Conservation (phyloP, 2,329 filamentous ascomycete genomes). For the Ophiocordyceps robertsii region DNA sequence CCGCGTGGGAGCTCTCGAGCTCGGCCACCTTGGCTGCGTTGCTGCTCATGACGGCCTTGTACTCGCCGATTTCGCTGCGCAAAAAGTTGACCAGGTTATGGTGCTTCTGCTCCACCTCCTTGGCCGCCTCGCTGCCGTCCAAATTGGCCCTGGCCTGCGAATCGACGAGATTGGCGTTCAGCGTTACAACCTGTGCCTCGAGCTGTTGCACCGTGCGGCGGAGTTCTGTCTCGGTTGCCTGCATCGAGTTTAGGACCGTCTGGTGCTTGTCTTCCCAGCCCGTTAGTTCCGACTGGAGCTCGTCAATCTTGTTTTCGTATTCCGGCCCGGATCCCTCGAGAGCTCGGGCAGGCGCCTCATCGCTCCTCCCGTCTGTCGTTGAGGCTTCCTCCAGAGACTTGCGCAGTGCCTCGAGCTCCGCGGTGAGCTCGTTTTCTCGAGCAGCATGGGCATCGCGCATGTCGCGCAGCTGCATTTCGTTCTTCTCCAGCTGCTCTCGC, state of each 20-base stretch:
- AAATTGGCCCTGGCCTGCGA: constrained; percentile 26
- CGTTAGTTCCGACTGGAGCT: constrained; percentile 58
- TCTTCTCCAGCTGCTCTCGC: constrained; percentile 77
- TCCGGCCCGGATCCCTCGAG: constrained; percentile 18
- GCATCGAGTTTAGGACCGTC: constrained; percentile 54
- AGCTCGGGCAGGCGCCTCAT: constrained; percentile 14
- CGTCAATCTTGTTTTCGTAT: constrained; percentile 45
- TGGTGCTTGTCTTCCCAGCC: constrained; percentile 69
- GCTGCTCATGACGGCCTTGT: constrained; percentile 58
- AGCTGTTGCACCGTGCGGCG: constrained; percentile 60
- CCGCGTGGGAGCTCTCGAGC: constrained; percentile 58
- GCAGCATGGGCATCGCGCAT: constrained; percentile 60
- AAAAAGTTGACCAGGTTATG: constrained; percentile 47
- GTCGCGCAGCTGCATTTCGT: constrained; percentile 63
- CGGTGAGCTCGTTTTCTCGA: constrained; percentile 61
- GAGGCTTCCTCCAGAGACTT: constrained; percentile 29
- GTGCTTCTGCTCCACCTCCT: constrained; percentile 39
- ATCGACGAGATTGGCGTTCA: constrained; percentile 35
- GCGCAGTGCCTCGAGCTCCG: constrained; percentile 58
- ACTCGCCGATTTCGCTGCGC: constrained; percentile 65
- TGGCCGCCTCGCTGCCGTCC: constrained; percentile 24
- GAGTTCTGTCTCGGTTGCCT: constrained; percentile 59
- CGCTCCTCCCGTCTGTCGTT: constrained; percentile 4
- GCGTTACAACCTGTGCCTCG: constrained; percentile 43
- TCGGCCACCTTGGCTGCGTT: constrained; percentile 58